phyloP scores from a whole-genome alignment of 164 flowering plant genomes.

The Protea cynaroides region DNA sequence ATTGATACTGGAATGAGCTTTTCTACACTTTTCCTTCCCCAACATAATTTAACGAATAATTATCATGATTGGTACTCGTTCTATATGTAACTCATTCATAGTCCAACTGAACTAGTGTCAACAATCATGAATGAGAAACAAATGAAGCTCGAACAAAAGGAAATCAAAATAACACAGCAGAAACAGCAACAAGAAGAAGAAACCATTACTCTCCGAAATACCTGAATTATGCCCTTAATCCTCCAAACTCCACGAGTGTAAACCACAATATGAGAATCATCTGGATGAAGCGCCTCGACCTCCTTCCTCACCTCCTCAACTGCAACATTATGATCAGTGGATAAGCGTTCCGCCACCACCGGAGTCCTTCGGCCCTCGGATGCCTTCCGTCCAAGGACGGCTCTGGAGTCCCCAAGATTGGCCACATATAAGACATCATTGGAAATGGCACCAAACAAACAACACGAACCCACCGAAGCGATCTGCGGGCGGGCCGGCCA shows the following conservation, averaged over 20 bases:
- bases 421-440: conserved; percentile 36
- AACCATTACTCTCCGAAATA: conserved; percentile 11
- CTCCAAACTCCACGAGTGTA: conserved; percentile 87
- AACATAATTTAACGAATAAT: background rate
- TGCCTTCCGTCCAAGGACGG: conserved; percentile 32
- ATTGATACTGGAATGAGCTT: too few species aligned
- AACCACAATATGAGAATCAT: conserved; percentile 80
- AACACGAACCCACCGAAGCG: conserved; percentile 44
- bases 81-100: too few species aligned
- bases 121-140: background rate
- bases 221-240: conserved; percentile 96
- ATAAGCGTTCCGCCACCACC: conserved; percentile 55
- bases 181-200: background rate
- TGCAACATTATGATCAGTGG: conserved; percentile 83
- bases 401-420: conserved; percentile 43
- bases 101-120: too few species aligned
- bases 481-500: conserved; percentile 33
- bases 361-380: conserved; percentile 12
- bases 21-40: background rate
- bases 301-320: conserved; percentile 77
- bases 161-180: background rate
- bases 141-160: background rate
- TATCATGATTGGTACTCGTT: too few species aligned
- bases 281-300: conserved; percentile 78
- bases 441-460: conserved; percentile 39